Percentiles rank a stretch among this genome's conserved stretches.
Conservation (phyloP, 1,284 basidiomycete species). For the Meira nashicola region DNA sequence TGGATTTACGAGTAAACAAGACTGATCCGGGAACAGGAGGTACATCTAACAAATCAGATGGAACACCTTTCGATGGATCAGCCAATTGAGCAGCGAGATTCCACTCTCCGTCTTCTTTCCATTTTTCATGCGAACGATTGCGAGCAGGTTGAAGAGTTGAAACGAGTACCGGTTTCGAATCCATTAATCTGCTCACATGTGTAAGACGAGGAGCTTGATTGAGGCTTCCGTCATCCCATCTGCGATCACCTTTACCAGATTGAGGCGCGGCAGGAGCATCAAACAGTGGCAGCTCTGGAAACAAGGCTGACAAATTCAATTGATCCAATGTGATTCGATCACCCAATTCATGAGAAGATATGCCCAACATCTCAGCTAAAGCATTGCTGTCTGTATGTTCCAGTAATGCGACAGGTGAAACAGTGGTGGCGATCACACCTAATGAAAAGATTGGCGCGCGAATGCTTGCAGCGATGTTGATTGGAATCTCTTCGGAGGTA, state of each 20-base stretch:
- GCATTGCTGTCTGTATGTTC: constrained; percentile 36
- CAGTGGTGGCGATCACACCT: constrained; percentile 34
- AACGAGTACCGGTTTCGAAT: constrained; percentile 59
- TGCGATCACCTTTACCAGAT: constrained; percentile 54
- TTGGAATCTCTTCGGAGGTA: constrained; percentile 30
- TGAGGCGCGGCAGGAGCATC: constrained; percentile 38
- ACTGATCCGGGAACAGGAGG: constrained; percentile 32
- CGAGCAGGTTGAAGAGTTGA: constrained; percentile 59
- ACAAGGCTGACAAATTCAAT: constrained; percentile 40
- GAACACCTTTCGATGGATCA: constrained; percentile 32
- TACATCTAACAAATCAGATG: constrained; percentile 22
- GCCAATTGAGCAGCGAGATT: constrained; percentile 36
- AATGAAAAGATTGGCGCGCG: constrained; percentile 48
- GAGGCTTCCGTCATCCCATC: constrained; percentile 55
- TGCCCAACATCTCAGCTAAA: constrained; percentile 33
- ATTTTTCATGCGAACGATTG: constrained; percentile 54
- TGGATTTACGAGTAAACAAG: constrained; percentile 52
- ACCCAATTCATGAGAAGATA: constrained; percentile 27
- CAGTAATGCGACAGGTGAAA: constrained; percentile 39
- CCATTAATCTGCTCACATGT: constrained; percentile 59
- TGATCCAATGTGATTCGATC: constrained; percentile 29
- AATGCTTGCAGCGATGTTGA: constrained; percentile 36
- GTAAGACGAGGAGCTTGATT: constrained; percentile 48
- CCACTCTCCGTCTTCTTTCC: constrained; percentile 54
- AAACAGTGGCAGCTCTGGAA: constrained; percentile 59